phyloP scores from a whole-genome alignment of 2,329 filamentous ascomycete genomes.

The Pseudofabraea citricarpa region DNA sequence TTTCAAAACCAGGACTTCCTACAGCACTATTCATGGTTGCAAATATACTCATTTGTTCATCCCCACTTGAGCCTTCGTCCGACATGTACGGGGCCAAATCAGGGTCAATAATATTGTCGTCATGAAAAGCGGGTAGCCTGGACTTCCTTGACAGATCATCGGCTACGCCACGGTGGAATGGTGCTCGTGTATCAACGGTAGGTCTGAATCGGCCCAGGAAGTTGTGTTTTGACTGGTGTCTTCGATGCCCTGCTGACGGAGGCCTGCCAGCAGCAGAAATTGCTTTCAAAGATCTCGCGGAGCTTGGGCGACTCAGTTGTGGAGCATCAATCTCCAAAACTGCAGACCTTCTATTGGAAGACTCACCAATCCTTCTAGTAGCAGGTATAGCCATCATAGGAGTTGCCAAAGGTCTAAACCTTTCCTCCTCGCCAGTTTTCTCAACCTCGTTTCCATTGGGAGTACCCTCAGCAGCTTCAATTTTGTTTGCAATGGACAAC shows the following conservation, averaged over 20 bases:
- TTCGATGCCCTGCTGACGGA: constrained; percentile 74
- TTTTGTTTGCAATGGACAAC: constrained; percentile 26
- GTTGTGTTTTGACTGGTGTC: constrained; percentile 84
- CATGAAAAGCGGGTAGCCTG: constrained; percentile 86
- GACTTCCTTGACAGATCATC: constrained; percentile 63
- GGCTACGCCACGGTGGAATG: constrained; percentile 73
- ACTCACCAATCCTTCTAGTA: constrained; percentile 63
- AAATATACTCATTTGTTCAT: constrained; percentile 86
- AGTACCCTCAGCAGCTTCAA: constrained; percentile 35
- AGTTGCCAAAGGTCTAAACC: constrained; percentile 51
- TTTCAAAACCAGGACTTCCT: constrained; percentile 62
- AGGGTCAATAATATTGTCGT: constrained; percentile 97
- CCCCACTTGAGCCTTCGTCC: constrained; percentile 86
- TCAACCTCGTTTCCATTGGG: constrained; percentile 26
- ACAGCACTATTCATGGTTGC: constrained; percentile 64
- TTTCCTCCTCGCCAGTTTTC: constrained; percentile 26
- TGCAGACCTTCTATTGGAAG: constrained; percentile 77
- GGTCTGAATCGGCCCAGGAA: constrained; percentile 72
- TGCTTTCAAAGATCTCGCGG: constrained; percentile 82
- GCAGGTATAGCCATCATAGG: constrained; percentile 69
- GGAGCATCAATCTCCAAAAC: constrained; percentile 86
- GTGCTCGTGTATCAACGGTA: constrained; percentile 72
- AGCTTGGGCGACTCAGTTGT: constrained; percentile 83
- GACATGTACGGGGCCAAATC: constrained; percentile 95
- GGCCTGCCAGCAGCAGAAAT: constrained; percentile 59